A percentile compares a stretch with the other conserved stretches of the same genome.
Evolutionary conservation across 306 rosid species (phyloP).

Genomic region (Trifolium fragiferum): DNA sequence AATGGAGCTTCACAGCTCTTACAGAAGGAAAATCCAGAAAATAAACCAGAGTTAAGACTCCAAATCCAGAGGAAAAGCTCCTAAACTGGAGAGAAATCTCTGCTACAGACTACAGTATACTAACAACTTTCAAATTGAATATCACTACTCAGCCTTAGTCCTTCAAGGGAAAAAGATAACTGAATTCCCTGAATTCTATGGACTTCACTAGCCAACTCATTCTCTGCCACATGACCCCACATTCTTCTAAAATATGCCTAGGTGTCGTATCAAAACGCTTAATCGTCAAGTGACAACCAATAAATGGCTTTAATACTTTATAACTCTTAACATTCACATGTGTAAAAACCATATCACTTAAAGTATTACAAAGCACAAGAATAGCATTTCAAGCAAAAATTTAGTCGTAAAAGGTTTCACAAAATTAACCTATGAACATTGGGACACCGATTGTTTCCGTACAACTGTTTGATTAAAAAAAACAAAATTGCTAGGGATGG

Average conservation of each 20-base stretch:
- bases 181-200: no score
- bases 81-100: background rate
- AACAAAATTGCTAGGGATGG: background rate
- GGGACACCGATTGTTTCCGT: background rate
- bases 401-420: background rate
- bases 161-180: background rate
- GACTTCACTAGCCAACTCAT: no score
- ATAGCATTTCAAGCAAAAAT: background rate
- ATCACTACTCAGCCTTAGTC: background rate
- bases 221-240: no score
- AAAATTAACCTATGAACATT: background rate
- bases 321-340: constrained; percentile 13
- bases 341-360: background rate
- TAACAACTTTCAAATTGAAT: background rate
- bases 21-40: background rate
- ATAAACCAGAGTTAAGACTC: background rate
- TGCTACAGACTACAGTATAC: background rate
- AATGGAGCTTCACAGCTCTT: no score
- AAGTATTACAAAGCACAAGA: background rate
- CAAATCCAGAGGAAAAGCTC: background rate
- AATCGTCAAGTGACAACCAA: constrained; percentile 1
- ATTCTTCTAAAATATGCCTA: no score
- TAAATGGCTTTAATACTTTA: constrained; percentile 3
- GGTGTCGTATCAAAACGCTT: background rate
- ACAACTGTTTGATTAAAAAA: constrained; percentile 3